These are phyloP conservation scores for Nevesoporus exiguus DNA, from an alignment of 768 basidiomycete species.

Conservation along the genomic window DNA sequence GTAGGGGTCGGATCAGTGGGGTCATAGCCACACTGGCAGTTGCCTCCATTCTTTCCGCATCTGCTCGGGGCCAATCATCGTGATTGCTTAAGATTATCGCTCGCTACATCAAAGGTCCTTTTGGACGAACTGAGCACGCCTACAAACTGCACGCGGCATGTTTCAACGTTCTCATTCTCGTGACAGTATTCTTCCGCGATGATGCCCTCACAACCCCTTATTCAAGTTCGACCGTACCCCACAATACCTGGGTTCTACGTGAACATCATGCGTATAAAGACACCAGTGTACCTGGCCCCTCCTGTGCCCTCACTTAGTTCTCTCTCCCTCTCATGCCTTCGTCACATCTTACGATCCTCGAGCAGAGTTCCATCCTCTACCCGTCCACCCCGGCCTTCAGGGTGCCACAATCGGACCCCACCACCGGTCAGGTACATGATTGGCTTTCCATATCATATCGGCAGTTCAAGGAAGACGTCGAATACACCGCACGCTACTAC, in stretches of 20 bases:
- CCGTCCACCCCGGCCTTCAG: conserved; percentile 57
- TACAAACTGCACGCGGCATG: conserved; percentile 11
- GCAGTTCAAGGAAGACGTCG: conserved; percentile 64
- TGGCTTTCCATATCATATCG: conserved; percentile 65
- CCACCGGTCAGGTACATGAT: conserved; percentile 39
- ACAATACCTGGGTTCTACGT: conserved; percentile 2
- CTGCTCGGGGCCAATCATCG: no score
- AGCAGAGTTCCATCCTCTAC: conserved; percentile 47
- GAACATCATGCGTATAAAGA: conserved; percentile 34
- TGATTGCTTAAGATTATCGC: background rate
- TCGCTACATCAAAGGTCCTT: background rate
- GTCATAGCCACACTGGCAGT: no score
- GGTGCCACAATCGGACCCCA: conserved; percentile 47
- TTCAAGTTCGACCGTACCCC: no score
- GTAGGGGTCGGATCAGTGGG: no score
- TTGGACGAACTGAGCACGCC: background rate
- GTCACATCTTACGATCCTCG: conserved; percentile 64
- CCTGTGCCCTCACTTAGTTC: conserved; percentile 6
- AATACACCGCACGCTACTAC: conserved; percentile 65
- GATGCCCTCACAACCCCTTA: conserved; percentile 30
- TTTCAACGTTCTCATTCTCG: conserved; percentile 34
- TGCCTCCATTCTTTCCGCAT: no score
- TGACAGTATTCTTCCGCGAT: no score
- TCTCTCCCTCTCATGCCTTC: conserved; percentile 21
- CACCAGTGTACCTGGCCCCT: background rate